These are phyloP conservation scores for Omphalea diandra DNA, from an alignment of 441 rosid species.

Conservation along the genomic window DNA sequence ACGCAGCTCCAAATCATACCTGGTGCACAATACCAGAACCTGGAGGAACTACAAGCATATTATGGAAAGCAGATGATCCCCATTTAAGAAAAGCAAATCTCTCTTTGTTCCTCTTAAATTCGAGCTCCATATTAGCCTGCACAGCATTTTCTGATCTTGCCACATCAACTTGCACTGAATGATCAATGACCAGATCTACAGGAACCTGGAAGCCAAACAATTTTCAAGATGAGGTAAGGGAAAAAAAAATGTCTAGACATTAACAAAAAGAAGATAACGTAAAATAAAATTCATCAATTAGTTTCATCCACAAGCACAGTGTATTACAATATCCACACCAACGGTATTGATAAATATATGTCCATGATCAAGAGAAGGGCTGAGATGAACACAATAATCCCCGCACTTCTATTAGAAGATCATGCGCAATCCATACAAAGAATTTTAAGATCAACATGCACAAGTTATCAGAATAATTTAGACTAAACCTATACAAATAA, in stretches of 20 bases:
- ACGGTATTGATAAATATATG: background rate
- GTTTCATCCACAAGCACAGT: conserved; percentile 8
- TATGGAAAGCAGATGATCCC: conserved; percentile 91
- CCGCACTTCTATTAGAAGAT: background rate
- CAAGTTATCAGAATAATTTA: no score
- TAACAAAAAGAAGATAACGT: background rate
- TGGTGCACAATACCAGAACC: conserved; percentile 99
- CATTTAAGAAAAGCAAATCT: conserved; percentile 97
- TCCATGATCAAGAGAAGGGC: background rate
- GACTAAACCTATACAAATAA: no score
- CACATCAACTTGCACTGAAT: conserved; percentile 98
- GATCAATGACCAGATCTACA: conserved; percentile 97
- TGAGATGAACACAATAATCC: no score
- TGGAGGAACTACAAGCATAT: conserved; percentile 99
- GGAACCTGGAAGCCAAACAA: conserved; percentile 65
- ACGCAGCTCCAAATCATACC: conserved; percentile 40
- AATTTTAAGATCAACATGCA: conserved; percentile 1
- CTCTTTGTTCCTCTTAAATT: conserved; percentile 96
- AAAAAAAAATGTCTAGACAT: conserved; percentile 6
- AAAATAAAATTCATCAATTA: background rate
- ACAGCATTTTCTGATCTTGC: conserved; percentile 93
- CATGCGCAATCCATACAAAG: background rate
- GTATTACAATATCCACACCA: background rate
- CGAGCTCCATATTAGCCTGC: conserved; percentile 93
- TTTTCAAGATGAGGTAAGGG: conserved; percentile 4